Base-by-base conservation (phyloP, 192 early-diverging fungal species). In the Podila horticola region DNA sequence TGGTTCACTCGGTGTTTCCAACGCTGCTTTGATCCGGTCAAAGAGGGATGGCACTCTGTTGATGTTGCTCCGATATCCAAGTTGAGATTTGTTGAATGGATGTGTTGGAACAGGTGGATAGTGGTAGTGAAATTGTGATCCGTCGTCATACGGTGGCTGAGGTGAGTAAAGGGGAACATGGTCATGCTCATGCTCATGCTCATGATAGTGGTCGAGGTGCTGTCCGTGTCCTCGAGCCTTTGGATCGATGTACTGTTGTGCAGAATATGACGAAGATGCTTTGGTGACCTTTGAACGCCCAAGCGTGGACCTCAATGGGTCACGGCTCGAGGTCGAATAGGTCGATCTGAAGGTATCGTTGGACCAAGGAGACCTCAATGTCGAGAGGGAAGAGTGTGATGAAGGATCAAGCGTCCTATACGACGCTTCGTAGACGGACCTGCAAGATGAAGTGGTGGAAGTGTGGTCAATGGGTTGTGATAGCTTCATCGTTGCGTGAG, bases 21-120 rank as follows among this genome's bases (percentile, higher is more conserved):
- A 45, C 17, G 72, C 77, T 9, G 66, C 65, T 41, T 73, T 81
- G 58, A 81, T 81, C n/a, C 77, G 59, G 34, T 69, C 71, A 31
- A 81, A 62, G 17, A 81, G 57, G 26, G 77, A 51, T 4, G 70
- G 77, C 31, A 64, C 51, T 58, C 69, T 38, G 17, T 67, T 62
- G 59, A 58, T 52, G 36, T 41, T 71, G 58, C 72, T 58, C 57
- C 66, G 66, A 68, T 52, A 29, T 11, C 28, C 19, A 29, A 64
- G 68, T 19, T 67, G 64, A 50, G 74, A 66, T 15, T 66, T 61
- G 57, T 64, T 66, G 49, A 45, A 52, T 68, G 41, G 30, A n/a
- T 36, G 2, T 29, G 34, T 19, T 29, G 64, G 74, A 51, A 24
- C 30, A 59, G 52, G 63, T 36, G 31, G 63, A 36, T 36, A 62